Base-by-base conservation (phyloP, 2,329 filamentous ascomycete genomes). In the Cladosporium sp. region DNA sequence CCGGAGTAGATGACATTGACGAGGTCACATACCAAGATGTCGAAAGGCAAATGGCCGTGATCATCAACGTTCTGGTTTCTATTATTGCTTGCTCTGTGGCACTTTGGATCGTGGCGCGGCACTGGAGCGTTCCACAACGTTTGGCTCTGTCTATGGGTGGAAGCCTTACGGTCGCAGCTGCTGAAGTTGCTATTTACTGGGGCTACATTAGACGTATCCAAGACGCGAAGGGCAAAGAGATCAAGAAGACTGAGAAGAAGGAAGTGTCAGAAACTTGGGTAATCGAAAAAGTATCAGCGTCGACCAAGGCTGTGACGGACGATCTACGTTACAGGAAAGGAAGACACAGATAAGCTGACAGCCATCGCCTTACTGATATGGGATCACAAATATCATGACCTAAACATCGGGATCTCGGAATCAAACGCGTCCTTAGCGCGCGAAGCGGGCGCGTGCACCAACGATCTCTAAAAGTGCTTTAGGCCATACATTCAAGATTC, bases 41-140 rank as follows among this genome's bases (percentile, higher is more conserved):
- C 1, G 88, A 93, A 70, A 82, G 89, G n/a, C 90, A 94, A 68
- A 76, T 94, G 59, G 86, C 89, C 42, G 79, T 97, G 7, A 91
- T 97, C 54, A 81, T 96, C 67, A 99, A 97, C 72, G 91, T 97
- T 52, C 76, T 97, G 39, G 80, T 96, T 55, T 96, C 90, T 54
- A 89, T 97, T 55, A 77, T 93, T 2, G 90, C 92, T 45, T 89
- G 88, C 52, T 88, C 86, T 2, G 85, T 82, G 2, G 89, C 88
- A 7, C 82, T 94, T 36, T 94, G 89, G 90, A 80, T 92, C n/a
- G 82, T 83, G 15, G 88, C 88, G 1, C 80, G 86, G 52, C 89
- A 88, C 81, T 93, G 89, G 89, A 87, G 82, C 62, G 82, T 87
- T 1, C 85, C 89, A 0, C 81, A 85, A 43, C 78, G 90, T 25